Conservation (phyloP, 345 rosid species). For the Linum usitatissimum region DNA sequence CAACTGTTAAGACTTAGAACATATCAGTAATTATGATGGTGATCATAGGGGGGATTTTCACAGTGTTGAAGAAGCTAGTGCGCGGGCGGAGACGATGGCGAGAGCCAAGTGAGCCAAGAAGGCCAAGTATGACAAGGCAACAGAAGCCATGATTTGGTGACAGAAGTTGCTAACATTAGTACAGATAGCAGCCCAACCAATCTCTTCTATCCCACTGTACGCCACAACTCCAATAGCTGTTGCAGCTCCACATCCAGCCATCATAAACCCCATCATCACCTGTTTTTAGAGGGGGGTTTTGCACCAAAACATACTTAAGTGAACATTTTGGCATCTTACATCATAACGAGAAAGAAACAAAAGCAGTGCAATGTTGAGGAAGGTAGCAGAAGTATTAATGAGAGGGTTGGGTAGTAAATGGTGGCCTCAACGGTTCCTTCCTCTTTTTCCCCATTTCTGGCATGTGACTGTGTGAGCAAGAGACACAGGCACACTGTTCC, state of each 20-base stretch:
- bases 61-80: constrained; percentile 3
- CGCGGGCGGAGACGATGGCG: constrained; percentile 22
- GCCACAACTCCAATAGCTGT: constrained; percentile 38
- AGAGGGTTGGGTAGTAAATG: background rate
- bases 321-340: background rate
- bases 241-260: constrained; percentile 46
- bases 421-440: background rate
- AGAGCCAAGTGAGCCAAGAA: constrained; percentile 38
- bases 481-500: background rate
- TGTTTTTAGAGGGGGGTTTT: constrained; percentile 10
- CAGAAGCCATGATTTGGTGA: constrained; percentile 18
- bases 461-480: background rate
- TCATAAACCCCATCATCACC: constrained; percentile 38
- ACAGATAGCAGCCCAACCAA: constrained; percentile 34
- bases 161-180: constrained; percentile 32
- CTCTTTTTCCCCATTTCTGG: background rate
- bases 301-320: no score
- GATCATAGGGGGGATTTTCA: background rate
- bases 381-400: background rate
- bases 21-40: no score
- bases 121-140: constrained; percentile 37
- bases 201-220: constrained; percentile 31
- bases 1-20: background rate
- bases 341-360: background rate
- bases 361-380: background rate